Conservation (phyloP, 495 filamentous ascomycete species). For the Tuber indicum region DNA sequence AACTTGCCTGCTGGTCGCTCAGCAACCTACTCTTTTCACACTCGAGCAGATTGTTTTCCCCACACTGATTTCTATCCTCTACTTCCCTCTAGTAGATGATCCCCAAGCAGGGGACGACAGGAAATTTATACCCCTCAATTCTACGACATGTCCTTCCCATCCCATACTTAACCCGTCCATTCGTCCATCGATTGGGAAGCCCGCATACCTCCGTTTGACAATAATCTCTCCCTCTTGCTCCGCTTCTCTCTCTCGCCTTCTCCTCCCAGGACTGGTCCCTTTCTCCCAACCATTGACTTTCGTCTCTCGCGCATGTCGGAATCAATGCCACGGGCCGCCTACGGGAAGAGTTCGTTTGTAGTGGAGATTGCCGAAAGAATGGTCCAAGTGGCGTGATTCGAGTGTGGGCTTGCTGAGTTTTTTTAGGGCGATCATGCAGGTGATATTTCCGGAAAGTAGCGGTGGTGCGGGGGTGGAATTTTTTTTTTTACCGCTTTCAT, state of each 20-base stretch:
- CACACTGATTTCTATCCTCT: not conserved
- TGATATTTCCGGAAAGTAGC: not conserved
- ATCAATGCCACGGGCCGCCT: not conserved
- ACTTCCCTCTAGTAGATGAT: slow-evolving; percentile 1
- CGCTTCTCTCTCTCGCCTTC: not conserved
- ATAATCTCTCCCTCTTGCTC: not conserved
- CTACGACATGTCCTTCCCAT: not conserved
- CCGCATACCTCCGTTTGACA: not conserved
- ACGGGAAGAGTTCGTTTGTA: not conserved
- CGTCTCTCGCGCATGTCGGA: not conserved
- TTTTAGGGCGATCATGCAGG: not conserved
- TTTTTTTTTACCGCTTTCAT: not conserved
- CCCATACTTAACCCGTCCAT: not conserved
- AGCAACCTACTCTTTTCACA: not conserved
- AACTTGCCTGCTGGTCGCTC: not conserved
- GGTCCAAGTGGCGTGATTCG: not conserved
- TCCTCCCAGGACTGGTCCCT: slow-evolving; percentile 2
- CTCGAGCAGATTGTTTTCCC: not conserved
- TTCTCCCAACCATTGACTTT: not conserved
- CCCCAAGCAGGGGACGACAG: not conserved
- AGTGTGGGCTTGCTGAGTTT: not conserved
- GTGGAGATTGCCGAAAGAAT: not conserved
- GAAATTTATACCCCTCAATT: not conserved
- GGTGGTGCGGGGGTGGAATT: not conserved
- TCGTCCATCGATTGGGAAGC: not conserved